Conservation (phyloP, 2,329 filamentous ascomycete genomes). For the Pseudogymnoascus pannorum region DNA sequence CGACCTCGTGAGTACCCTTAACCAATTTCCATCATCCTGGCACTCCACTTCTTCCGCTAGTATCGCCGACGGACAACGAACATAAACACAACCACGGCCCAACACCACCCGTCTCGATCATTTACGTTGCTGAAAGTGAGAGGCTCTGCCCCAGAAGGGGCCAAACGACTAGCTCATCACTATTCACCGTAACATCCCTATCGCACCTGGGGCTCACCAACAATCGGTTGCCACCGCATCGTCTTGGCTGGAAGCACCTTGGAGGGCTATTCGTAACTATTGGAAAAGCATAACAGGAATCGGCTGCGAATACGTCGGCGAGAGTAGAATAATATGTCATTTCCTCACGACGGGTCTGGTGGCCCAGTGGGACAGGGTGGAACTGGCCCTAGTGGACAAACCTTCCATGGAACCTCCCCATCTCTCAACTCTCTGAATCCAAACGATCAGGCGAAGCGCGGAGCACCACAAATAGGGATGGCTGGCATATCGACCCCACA, state of each 20-base stretch:
- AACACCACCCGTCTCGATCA: background rate
- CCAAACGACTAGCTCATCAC: background rate
- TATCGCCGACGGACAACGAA: background rate
- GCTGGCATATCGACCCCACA: background rate
- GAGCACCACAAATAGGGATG: constrained; percentile 5
- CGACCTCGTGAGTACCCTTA: background rate
- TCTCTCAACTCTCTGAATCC: background rate
- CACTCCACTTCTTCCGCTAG: constrained; percentile 4
- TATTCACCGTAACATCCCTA: background rate
- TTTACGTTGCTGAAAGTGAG: constrained; percentile 7
- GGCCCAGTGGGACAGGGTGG: background rate
- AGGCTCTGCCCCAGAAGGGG: constrained; percentile 4
- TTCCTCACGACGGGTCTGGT: background rate
- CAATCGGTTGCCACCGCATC: background rate
- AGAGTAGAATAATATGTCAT: background rate
- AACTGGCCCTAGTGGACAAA: background rate
- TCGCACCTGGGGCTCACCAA: background rate
- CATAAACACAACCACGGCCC: constrained; percentile 2
- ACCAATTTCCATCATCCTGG: constrained; percentile 7
- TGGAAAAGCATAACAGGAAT: background rate
- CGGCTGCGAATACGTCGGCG: background rate
- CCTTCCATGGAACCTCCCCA: background rate
- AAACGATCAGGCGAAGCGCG: background rate
- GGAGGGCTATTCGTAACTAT: constrained; percentile 2
- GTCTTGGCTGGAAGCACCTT: constrained; percentile 1